A percentile compares a stretch with the other conserved stretches of the same genome.
Conservation (phyloP, 192 early-diverging fungal genomes). For the Coemansia sp. region DNA sequence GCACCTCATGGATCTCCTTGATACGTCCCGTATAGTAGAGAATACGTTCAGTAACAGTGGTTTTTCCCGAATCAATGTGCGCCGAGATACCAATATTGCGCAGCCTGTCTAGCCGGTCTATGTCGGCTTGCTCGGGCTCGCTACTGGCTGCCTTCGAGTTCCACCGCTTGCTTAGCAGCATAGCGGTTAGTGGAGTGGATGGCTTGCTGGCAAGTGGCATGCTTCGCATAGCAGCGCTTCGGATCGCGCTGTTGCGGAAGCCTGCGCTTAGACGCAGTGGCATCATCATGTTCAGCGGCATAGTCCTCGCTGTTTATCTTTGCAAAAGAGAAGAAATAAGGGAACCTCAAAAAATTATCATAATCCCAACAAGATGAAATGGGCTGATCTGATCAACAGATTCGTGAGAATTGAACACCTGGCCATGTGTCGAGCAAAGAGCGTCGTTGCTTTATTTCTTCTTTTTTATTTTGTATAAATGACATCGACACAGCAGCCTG, state of each 20-base stretch:
- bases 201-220: neutral
- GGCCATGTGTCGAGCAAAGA: too few species aligned
- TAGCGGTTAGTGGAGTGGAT: slow-evolving; percentile 10
- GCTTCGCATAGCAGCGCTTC: slow-evolving; percentile 3
- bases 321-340: too few species aligned
- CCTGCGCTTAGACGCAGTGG: slow-evolving; percentile 24
- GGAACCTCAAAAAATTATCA: neutral
- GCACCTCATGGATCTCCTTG: slow-evolving; percentile 86
- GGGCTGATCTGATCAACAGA: slow-evolving; percentile 1
- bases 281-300: slow-evolving; percentile 26
- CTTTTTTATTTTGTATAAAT: slow-evolving; percentile 8
- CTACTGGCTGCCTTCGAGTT: slow-evolving; percentile 4
- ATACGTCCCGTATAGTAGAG: slow-evolving; percentile 83
- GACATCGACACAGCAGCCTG: slow-evolving; percentile 19
- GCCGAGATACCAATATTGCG: slow-evolving; percentile 89
- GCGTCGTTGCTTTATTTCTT: neutral
- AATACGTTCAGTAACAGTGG: slow-evolving; percentile 81
- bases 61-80: slow-evolving; percentile 87
- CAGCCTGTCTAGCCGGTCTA: slow-evolving; percentile 58
- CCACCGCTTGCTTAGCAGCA: slow-evolving; percentile 34
- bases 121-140: slow-evolving; percentile 26
- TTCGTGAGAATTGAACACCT: too few species aligned
- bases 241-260: slow-evolving; percentile 2
- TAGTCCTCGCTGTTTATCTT: neutral
- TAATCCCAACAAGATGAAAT: neutral